Evolutionary conservation across 2,329 filamentous ascomycete species (phyloP), one percentile per base, ranked within the genome.

Genomic region (Fusarium sp.): DNA sequence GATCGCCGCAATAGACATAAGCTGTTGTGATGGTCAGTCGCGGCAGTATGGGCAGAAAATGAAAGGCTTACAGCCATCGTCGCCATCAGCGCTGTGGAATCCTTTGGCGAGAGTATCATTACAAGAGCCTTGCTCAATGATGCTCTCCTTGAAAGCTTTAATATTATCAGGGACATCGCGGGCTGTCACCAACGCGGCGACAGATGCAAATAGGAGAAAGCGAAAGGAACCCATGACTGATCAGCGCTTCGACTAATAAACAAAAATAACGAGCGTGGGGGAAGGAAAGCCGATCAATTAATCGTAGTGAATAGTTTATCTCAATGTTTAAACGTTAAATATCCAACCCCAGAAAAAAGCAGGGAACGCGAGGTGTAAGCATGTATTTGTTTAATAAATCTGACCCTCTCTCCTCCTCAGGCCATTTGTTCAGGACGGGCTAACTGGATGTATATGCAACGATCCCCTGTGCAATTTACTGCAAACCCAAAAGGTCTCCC

Each of bases 1-100:
- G 79, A 62, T 86, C 83, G 41, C 80, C 82, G 65, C 84, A 86
- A 75, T 86, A 86, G 11, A 72, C 71, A 51, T 77, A 79, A 19
- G 70, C 79, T 79, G 32, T 11, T 19, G 35, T 17, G 44, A 19
- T 40, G 22, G 43, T 65, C 45, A 62, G 56, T 43, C 8, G 28
- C 8, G 15, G 30, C 20, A 10, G 26, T 6, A n/a, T 9, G 20
- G 5, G 4, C 13, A 6, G 28, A 7, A 24, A 20, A 7, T 20
- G 20, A 3, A 8, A 32, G 14, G 65, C 74, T 59, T 73, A 81
- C 81, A 76, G 46, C 77, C 78, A 24, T 76, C 71, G 44, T 79
- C 78, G 28, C 75, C 75, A 17, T 81, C 73, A 7, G 72, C 62
- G 66, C 79, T 81, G 72, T 79, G 79, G 66, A 83, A 83, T 3